A percentile compares a stretch with the other conserved stretches of the same genome.
Conservation (phyloP, 192 early-diverging fungal species). For the Phlyctochytrium arcticum region DNA sequence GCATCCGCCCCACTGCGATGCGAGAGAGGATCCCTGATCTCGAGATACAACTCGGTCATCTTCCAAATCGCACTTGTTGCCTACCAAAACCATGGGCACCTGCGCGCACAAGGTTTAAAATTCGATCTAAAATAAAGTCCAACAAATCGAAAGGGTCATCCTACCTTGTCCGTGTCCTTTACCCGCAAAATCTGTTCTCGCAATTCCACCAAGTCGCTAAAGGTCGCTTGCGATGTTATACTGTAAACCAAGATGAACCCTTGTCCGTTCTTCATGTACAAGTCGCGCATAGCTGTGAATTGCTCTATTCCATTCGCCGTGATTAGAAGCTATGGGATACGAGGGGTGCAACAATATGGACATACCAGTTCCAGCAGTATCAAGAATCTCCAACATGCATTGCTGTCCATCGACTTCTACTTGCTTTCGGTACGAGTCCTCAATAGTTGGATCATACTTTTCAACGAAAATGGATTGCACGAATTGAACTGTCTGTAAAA, state of each 20-base stretch:
- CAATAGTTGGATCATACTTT: slow-evolving; percentile 98
- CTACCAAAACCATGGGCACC: slow-evolving; percentile 61
- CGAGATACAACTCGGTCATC: slow-evolving; percentile 57
- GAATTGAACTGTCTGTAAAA: slow-evolving; percentile 55
- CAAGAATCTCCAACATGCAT: slow-evolving; percentile 95
- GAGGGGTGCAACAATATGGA: background rate
- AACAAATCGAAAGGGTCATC: background rate
- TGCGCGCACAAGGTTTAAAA: slow-evolving; percentile 8
- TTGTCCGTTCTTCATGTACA: slow-evolving; percentile 69
- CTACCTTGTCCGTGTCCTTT: slow-evolving; percentile 61
- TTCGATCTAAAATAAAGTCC: background rate
- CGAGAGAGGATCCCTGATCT: slow-evolving; percentile 63
- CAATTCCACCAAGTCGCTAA: slow-evolving; percentile 58
- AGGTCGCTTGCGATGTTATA: slow-evolving; percentile 63
- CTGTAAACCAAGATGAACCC: slow-evolving; percentile 62
- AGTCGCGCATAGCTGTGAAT: slow-evolving; percentile 67
- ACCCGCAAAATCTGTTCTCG: slow-evolving; percentile 61
- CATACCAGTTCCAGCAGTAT: slow-evolving; percentile 83
- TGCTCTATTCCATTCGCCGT: slow-evolving; percentile 38
- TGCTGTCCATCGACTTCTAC: slow-evolving; percentile 96
- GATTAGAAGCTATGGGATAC: background rate
- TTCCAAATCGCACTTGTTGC: slow-evolving; percentile 65
- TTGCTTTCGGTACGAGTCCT: slow-evolving; percentile 97
- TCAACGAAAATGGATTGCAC: slow-evolving; percentile 72
- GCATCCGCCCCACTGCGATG: slow-evolving; percentile 61